phyloP scores from a whole-genome alignment of 768 basidiomycete species.

The Tulasnella sp. region DNA sequence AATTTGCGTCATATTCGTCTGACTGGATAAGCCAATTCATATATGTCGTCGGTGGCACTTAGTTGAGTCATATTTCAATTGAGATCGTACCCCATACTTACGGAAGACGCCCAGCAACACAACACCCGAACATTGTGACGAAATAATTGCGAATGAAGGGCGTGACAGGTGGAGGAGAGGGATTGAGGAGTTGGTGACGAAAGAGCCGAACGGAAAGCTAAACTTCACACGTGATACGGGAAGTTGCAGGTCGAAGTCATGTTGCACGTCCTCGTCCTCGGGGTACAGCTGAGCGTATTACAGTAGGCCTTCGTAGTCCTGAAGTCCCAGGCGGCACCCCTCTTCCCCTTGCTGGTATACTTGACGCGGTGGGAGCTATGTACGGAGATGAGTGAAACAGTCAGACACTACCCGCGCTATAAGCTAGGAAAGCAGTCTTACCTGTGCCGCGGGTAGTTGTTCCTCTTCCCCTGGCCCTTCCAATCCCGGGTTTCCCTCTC shows the following conservation, averaged over 20 bases:
- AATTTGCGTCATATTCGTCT: slow-evolving; percentile 75
- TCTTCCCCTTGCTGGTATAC: slow-evolving; percentile 10
- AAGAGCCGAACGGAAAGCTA: not conserved
- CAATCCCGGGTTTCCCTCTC: not conserved
- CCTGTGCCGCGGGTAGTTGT: slow-evolving; percentile 9
- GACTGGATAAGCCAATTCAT: slow-evolving; percentile 36
- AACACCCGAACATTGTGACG: slow-evolving; percentile 33
- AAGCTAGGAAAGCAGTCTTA: not conserved
- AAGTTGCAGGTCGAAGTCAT: slow-evolving; percentile 10
- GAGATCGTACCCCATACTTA: slow-evolving; percentile 11
- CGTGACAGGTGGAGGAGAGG: not conserved
- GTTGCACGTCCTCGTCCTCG: not conserved
- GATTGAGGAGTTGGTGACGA: not conserved
- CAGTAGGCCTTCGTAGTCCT: slow-evolving; percentile 24
- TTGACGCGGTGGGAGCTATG: not conserved
- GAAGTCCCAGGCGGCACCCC: not conserved
- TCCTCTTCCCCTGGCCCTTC: slow-evolving; percentile 15
- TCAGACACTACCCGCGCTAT: not conserved
- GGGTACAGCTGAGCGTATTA: slow-evolving; percentile 18
- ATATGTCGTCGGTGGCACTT: not conserved
- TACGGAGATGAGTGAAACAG: not conserved
- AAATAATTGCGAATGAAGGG: not conserved
- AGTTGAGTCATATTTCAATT: not conserved
- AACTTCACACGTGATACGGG: slow-evolving; percentile 7
- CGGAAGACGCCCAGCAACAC: slow-evolving; percentile 34